Percentiles rank a stretch among this genome's conserved stretches.
phyloP scores from a whole-genome alignment of 2,329 filamentous ascomycete species.

The Monilinia vaccinii-corymbosi region DNA sequence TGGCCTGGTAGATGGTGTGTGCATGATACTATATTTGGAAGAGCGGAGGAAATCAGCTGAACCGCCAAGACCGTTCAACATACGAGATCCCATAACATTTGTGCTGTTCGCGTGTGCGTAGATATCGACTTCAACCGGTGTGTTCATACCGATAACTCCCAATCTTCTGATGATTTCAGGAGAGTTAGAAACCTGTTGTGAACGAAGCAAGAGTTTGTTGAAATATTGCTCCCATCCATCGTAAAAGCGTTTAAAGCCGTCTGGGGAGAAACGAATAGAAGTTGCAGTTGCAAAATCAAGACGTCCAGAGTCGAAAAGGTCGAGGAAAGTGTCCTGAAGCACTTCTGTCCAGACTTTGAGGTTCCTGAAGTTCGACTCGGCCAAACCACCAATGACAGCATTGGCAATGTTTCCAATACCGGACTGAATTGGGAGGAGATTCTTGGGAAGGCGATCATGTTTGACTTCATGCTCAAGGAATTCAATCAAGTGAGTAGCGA shows the following conservation, averaged over 20 bases:
- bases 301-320: constrained; percentile 81
- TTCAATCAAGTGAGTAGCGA: constrained; percentile 74
- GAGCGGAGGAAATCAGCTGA: constrained; percentile 73
- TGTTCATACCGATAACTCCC: constrained; percentile 91
- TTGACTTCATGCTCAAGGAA: constrained; percentile 78
- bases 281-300: constrained; percentile 87
- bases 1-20: constrained; percentile 74
- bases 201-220: constrained; percentile 73
- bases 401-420: constrained; percentile 93
- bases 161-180: constrained; percentile 84
- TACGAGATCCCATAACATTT: constrained; percentile 79
- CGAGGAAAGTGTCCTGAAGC: constrained; percentile 82
- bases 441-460: constrained; percentile 66
- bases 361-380: constrained; percentile 74
- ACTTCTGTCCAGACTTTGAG: constrained; percentile 83
- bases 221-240: constrained; percentile 73
- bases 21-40: constrained; percentile 85
- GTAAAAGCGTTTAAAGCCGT: constrained; percentile 88
- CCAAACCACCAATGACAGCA: constrained; percentile 76
- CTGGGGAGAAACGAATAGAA: constrained; percentile 82
- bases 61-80: constrained; percentile 79
- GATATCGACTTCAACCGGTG: constrained; percentile 86
- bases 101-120: constrained; percentile 91
- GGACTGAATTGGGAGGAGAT: constrained; percentile 72
- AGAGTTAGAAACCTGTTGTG: constrained; percentile 82